Evolutionary conservation across 768 basidiomycete genomes (phyloP).

Genomic region (Cubamyces sp.): DNA sequence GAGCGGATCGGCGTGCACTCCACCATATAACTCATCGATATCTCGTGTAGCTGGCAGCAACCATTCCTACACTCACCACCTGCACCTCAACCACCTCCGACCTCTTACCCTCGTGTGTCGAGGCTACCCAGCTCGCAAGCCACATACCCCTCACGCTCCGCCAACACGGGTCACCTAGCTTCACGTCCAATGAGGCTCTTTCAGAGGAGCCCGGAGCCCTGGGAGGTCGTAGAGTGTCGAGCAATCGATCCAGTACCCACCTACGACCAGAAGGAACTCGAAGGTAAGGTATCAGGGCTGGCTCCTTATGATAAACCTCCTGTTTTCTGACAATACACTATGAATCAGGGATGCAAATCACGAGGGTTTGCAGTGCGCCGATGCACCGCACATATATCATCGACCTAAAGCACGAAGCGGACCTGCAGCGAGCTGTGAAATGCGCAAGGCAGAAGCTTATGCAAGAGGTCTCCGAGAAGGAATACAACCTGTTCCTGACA

Average conservation of each 20-base stretch:
- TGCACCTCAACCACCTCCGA: no score
- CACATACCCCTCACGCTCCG: neutral
- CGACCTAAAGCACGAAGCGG: conserved; percentile 51
- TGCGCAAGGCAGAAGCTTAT: conserved; percentile 70
- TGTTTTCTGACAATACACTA: no score
- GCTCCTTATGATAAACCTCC: no score
- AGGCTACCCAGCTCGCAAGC: neutral
- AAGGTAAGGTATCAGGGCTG: conserved; percentile 46
- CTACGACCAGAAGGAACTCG: conserved; percentile 53
- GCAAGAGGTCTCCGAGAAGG: conserved; percentile 53
- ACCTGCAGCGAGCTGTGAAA: conserved; percentile 55
- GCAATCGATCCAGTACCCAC: conserved; percentile 65
- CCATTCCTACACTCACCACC: no score
- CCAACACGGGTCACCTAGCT: conserved; percentile 12
- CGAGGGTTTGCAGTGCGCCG: conserved; percentile 54
- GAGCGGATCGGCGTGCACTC: no score
- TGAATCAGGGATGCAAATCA: conserved; percentile 59
- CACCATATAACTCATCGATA: neutral
- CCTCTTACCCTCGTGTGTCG: neutral
- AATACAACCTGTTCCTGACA: conserved; percentile 63
- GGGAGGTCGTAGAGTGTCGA: conserved; percentile 78
- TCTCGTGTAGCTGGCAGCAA: no score
- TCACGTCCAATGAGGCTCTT: conserved; percentile 37
- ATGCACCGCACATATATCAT: conserved; percentile 54
- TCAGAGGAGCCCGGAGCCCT: conserved; percentile 58